Evolutionary conservation across 148 eudicot genomes (phyloP).

Genomic region (Nepenthes gracilis): DNA sequence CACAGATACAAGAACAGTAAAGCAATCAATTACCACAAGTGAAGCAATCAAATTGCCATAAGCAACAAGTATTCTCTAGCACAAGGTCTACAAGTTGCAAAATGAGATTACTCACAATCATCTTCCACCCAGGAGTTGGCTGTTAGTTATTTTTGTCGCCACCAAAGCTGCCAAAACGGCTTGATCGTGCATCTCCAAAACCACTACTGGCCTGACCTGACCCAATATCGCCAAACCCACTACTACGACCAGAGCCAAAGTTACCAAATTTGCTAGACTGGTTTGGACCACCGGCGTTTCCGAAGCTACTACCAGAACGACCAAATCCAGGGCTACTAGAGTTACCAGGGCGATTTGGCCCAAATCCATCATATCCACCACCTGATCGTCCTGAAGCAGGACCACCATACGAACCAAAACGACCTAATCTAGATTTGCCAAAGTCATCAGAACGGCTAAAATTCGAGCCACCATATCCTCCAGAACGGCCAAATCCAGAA

Average conservation of each 20-base stretch:
- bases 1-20: too few relatives aligned
- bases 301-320: constrained; percentile 33
- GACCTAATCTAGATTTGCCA: constrained; percentile 28
- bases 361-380: constrained; percentile 23
- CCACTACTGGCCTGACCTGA: constrained; percentile 16
- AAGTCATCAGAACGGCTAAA: constrained; percentile 16
- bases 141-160: constrained; percentile 12
- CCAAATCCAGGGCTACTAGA: constrained; percentile 28
- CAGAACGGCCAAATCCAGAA: constrained; percentile 7
- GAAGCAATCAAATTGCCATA: too few relatives aligned
- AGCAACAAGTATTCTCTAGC: too few relatives aligned
- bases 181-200: constrained; percentile 19
- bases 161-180: constrained; percentile 36
- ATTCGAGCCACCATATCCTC: constrained; percentile 10
- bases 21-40: too few relatives aligned
- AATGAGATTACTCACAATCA: not conserved
- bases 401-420: constrained; percentile 14
- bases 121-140: not conserved
- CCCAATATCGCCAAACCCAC: constrained; percentile 30
- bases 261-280: constrained; percentile 40
- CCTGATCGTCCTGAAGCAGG: constrained; percentile 5
- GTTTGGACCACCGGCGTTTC: constrained; percentile 19
- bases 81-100: not conserved
- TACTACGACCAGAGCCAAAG: constrained; percentile 40
- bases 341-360: constrained; percentile 8